phyloP scores from a whole-genome alignment of 2,329 filamentous ascomycete species.

The Cytospora leucostoma region DNA sequence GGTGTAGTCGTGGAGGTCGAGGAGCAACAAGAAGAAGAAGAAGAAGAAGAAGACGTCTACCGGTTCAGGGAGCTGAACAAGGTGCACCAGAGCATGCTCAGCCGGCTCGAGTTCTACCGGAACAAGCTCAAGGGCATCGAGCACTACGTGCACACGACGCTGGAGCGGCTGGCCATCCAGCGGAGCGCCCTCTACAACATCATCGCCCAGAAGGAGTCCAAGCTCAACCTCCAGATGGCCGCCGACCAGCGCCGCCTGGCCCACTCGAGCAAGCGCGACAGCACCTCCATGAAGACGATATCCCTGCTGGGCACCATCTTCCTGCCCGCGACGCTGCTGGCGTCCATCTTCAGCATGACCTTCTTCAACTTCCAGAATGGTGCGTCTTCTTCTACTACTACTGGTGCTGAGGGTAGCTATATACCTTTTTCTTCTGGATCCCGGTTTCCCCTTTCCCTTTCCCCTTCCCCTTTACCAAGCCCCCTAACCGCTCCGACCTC shows the following conservation, averaged over 20 bases:
- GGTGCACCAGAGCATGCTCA: constrained; percentile 54
- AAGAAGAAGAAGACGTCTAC: constrained; percentile 19
- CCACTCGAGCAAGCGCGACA: constrained; percentile 62
- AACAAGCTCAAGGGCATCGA: constrained; percentile 63
- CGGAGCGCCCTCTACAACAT: constrained; percentile 65
- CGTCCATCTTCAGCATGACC: constrained; percentile 66
- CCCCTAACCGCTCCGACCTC: too few species aligned
- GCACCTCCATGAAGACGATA: constrained; percentile 66
- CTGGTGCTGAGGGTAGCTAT: not conserved
- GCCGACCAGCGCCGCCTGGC: constrained; percentile 61
- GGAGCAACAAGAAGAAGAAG: constrained; percentile 27
- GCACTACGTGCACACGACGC: constrained; percentile 63
- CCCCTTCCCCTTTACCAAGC: not conserved
- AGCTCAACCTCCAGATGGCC: constrained; percentile 64
- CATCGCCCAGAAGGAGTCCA: constrained; percentile 65
- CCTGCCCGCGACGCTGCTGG: constrained; percentile 62
- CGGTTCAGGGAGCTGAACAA: constrained; percentile 41
- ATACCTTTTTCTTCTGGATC: too few species aligned
- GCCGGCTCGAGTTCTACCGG: constrained; percentile 60
- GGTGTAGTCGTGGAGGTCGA: too few species aligned
- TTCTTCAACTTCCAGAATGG: constrained; percentile 64
- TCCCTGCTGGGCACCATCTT: constrained; percentile 65
- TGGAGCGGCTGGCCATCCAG: constrained; percentile 63
- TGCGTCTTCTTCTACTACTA: constrained; percentile 32
- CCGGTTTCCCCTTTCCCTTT: not conserved